Conservation (phyloP, 371 early-diverging fungal species). For the Lichtheimia ramosa region DNA sequence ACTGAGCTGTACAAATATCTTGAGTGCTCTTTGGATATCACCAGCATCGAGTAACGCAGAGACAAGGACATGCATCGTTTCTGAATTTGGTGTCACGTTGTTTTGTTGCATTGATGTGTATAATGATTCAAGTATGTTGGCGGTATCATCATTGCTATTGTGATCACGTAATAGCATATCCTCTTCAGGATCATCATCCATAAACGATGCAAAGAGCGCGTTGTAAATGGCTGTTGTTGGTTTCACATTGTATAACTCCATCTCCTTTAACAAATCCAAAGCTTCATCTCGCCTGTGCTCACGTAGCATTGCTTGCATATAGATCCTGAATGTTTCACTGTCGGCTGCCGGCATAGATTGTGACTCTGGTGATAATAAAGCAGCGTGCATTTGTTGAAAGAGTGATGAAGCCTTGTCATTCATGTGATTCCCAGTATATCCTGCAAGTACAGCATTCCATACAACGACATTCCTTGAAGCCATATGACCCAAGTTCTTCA, state of each 20-base stretch:
- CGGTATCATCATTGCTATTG: background rate
- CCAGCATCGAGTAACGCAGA: slow-evolving; percentile 57
- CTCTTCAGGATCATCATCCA: slow-evolving; percentile 10
- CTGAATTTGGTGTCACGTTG: slow-evolving; percentile 38
- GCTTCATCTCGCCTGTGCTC: slow-evolving; percentile 22
- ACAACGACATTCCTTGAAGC: slow-evolving; percentile 20
- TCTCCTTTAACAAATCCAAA: slow-evolving; percentile 14
- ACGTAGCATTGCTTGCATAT: slow-evolving; percentile 28
- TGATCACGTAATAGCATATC: background rate
- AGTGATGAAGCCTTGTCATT: slow-evolving; percentile 25
- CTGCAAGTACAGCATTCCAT: slow-evolving; percentile 41
- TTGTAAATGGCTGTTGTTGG: slow-evolving; percentile 39
- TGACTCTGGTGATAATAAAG: slow-evolving; percentile 3
- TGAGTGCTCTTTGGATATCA: slow-evolving; percentile 42
- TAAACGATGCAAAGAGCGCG: slow-evolving; percentile 31
- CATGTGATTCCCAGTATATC: slow-evolving; percentile 27
- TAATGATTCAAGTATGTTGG: slow-evolving; percentile 13
- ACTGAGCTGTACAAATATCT: slow-evolving; percentile 44
- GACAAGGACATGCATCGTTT: slow-evolving; percentile 52
- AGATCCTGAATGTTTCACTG: slow-evolving; percentile 34
- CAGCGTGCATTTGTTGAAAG: slow-evolving; percentile 26
- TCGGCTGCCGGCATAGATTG: slow-evolving; percentile 29
- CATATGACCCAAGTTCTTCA: slow-evolving; percentile 13
- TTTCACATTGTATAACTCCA: slow-evolving; percentile 18
- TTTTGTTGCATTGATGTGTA: slow-evolving; percentile 27